Base-by-base conservation (phyloP, 164 flowering plant species). In the Aristolochia californica region DNA sequence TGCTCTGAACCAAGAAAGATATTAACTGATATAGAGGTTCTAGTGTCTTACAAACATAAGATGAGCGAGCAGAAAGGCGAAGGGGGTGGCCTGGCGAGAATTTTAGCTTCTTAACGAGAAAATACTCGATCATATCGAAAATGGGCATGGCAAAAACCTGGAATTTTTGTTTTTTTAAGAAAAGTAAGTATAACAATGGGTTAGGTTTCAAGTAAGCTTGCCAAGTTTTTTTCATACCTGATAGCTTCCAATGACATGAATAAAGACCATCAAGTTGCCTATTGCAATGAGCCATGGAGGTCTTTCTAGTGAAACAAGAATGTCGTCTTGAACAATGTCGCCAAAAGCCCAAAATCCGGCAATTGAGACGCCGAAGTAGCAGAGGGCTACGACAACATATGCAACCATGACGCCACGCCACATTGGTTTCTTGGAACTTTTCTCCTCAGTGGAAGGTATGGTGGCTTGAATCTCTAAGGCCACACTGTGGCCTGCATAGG, bases 231-330 rank as follows among this genome's bases (percentile, higher is more conserved):
- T 10, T 1, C 13, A 38, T 56, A 74, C 75, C 77, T 77, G 77
- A 51, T 74, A 74, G 48, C 75, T 71, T 45, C 80, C 77, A 0
- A 77, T 5, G 13, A 73, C 80, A 60, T 77, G 80, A 13, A 75
- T 2, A 12, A 76, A 57, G 10, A 76, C 77, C 64, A 73, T 56
- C 1, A 71, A 1, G 23, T 76, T 74, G 2, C 77, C 80, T 10
- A 34, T 13, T 0, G 73, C 71, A 38, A 77, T 69, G 12, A 77
- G 75, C 77, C 80, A 71, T 13, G 17, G 10, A 5, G 80, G 77
- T 43, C 58, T 68, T 47, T 70, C 68, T 1, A 77, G 54, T 0
- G 74, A 66, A 11, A 77, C 38, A 9, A 77, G 76, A 20, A 74
- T 47, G 28, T 77, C 63, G 24, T 77, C 80, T 2, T 74, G 66